Evolutionary conservation across 139 green algal genomes (phyloP).

Genomic region (Chlamydomonas applanata): DNA sequence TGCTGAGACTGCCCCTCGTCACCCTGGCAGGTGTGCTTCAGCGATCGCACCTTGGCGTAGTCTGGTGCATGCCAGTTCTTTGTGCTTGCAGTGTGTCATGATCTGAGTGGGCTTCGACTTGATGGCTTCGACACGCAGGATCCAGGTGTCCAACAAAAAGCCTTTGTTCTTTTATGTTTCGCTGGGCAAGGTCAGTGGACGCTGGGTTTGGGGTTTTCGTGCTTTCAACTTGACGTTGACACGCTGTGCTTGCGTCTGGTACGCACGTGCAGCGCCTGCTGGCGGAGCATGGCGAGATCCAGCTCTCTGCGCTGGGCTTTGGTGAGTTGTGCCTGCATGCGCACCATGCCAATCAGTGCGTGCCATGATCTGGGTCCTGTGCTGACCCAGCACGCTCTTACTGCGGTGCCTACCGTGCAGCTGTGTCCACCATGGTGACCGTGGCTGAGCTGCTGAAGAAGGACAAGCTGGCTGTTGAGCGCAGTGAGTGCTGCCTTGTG

Average conservation of each 20-base stretch:
- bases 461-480: conserved; percentile 66
- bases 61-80: no score
- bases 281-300: conserved; percentile 74
- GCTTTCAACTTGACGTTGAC: neutral
- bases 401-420: no score
- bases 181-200: conserved; percentile 53
- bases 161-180: conserved; percentile 83
- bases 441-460: conserved; percentile 89
- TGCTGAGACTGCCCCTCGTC: no score
- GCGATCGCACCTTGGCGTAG: no score
- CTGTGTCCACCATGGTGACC: conserved; percentile 80
- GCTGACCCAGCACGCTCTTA: no score
- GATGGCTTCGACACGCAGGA: conserved; percentile 26
- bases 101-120: no score
- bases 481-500: conserved; percentile 38
- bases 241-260: neutral
- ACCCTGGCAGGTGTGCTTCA: no score
- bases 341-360: no score
- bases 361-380: neutral
- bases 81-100: no score
- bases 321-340: no score
- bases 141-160: conserved; percentile 74
- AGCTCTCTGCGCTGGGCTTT: conserved; percentile 81
- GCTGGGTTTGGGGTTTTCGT: neutral
- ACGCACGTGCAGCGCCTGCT: conserved; percentile 59